Conservation (phyloP, 2,329 filamentous ascomycete species). For the Coniochaeta sp. region DNA sequence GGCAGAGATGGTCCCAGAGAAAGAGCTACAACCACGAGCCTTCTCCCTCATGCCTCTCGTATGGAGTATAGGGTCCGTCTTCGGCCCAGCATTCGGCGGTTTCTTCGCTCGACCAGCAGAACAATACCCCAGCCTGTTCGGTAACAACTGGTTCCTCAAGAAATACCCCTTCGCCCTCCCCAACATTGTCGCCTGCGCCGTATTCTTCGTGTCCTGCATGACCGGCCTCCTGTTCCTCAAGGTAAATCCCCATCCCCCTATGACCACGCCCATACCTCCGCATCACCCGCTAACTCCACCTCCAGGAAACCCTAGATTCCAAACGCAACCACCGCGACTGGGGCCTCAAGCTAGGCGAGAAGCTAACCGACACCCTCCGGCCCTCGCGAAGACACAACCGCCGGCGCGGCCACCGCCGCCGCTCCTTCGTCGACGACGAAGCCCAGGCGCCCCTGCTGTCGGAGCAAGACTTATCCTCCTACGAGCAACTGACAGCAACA, state of each 20-base stretch:
- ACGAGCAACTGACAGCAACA: constrained; percentile 18
- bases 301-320: constrained; percentile 69
- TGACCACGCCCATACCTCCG: no score
- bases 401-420: constrained; percentile 29
- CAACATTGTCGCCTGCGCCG: constrained; percentile 67
- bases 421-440: constrained; percentile 48
- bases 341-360: constrained; percentile 66
- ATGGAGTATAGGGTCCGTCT: constrained; percentile 81
- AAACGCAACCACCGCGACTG: constrained; percentile 65
- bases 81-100: constrained; percentile 83
- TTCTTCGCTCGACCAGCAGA: constrained; percentile 75
- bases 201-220: constrained; percentile 72
- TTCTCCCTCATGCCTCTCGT: constrained; percentile 91
- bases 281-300: constrained; percentile 6
- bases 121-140: constrained; percentile 67
- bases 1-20: constrained; percentile 85
- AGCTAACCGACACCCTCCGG: constrained; percentile 39
- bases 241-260: constrained; percentile 26
- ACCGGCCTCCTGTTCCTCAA: constrained; percentile 73
- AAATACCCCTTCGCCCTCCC: constrained; percentile 77
- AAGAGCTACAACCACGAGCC: constrained; percentile 76
- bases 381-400: constrained; percentile 16
- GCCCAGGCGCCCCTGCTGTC: constrained; percentile 49
- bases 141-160: constrained; percentile 59
- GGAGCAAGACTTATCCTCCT: constrained; percentile 2